Percentiles rank a stretch among this genome's conserved stretches.
phyloP scores from a whole-genome alignment of 306 rosid species.

The Gynostemma pentaphyllum region DNA sequence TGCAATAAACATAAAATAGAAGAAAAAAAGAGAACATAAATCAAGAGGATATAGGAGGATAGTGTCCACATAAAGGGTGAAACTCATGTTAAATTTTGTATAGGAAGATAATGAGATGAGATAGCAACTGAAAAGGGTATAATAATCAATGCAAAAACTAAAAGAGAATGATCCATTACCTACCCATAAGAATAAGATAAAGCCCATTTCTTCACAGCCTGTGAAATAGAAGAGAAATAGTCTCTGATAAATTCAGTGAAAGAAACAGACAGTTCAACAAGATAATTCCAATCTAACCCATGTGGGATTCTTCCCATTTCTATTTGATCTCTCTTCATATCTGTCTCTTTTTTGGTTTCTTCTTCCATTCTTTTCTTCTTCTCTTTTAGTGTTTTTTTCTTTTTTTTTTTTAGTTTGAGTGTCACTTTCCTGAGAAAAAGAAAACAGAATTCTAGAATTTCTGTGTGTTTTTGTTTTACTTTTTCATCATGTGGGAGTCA shows the following conservation, averaged over 20 bases:
- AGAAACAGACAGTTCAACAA: slow-evolving; percentile 43
- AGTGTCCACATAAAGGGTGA: background rate
- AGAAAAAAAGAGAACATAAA: background rate
- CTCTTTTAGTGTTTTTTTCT: background rate
- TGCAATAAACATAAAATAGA: too few relatives aligned
- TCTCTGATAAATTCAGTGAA: slow-evolving; percentile 18
- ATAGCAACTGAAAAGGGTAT: background rate
- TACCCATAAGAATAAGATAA: too few relatives aligned
- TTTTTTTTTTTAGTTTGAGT: too few relatives aligned
- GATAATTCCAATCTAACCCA: slow-evolving; percentile 66
- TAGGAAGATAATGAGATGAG: background rate
- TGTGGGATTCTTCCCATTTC: slow-evolving; percentile 42
- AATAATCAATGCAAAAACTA: background rate
- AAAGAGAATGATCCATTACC: slow-evolving; percentile 23
- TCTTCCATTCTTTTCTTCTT: background rate
- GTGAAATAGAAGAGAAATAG: too few relatives aligned
- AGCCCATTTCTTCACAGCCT: slow-evolving; percentile 84
- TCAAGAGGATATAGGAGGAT: background rate
- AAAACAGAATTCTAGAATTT: slow-evolving; percentile 12
- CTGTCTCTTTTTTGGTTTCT: slow-evolving; percentile 1
- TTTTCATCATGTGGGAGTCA: slow-evolving; percentile 87
- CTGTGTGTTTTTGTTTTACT: slow-evolving; percentile 18
- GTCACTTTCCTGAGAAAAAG: slow-evolving; percentile 20
- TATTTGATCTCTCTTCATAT: slow-evolving; percentile 6
- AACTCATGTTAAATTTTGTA: background rate